Evolutionary conservation across 2,329 filamentous ascomycete genomes (phyloP), one percentile per base, ranked within the genome.

Genomic region (Paecilomyces sp.): DNA sequence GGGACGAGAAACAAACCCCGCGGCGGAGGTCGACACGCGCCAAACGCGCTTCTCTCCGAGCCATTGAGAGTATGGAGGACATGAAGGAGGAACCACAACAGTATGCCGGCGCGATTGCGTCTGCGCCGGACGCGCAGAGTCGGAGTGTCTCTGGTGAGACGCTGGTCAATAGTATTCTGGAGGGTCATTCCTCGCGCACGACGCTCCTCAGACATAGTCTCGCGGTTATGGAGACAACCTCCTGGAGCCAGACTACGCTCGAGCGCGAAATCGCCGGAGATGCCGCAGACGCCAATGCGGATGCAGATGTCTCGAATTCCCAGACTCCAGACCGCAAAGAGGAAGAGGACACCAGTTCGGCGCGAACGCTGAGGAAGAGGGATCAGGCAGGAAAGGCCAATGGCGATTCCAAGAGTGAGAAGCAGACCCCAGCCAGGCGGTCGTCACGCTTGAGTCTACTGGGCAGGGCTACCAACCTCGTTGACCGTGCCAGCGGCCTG

Each of bases 401-500:
- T 69, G 51, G 56, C 60, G 51, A 58, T 61, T 60, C 67, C 15
- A 68, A 72, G 54, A 57, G 55, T 18, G 65, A 68, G 53, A 67
- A 67, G 54, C 63, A 67, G 56, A 67, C 65, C n/a, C 70, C 73
- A 15, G 60, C 62, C 56, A 75, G 73, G 56, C 74, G 69, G 55
- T 82, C 81, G 33, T 74, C 74, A 55, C 76, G 80, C 54, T 68
- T 79, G 58, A 75, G 72, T 59, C 41, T 77, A 57, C 15, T 81
- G 72, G 67, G 73, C 68, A 63, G 76, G 75, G 65, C 75, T 68
- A 66, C 81, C 76, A 67, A 78, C 71, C 12, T 75, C 78, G 54
- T 79, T 74, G 61, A 74, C 69, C 68, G 85, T 79, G 68, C 74
- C 79, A 63, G 66, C 54, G 82, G 81, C 56, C 78, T 81, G 25